Evolutionary conservation across 345 rosid species (phyloP), one percentile per base, ranked within the genome.

Genomic region (Cardiospermum halicacabum): DNA sequence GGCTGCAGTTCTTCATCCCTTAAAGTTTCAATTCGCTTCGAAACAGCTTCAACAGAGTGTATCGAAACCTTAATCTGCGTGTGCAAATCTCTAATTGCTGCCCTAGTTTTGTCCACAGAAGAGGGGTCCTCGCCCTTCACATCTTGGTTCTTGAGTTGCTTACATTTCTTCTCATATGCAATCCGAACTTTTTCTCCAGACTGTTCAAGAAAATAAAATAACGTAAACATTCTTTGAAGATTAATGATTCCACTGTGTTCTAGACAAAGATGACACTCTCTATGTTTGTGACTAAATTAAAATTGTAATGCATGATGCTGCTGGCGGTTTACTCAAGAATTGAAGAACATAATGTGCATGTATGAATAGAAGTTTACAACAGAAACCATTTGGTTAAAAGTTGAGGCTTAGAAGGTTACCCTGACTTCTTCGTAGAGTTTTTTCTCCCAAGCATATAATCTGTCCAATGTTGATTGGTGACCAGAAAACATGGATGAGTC

Each of bases 1-100:
- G 97, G 96, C 70, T 85, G 90, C 84, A 93, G 74, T 82, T 93
- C 98, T 69, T 93, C 97, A 53, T 93, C 98, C 62, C 98, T 76
- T 31, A 93, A 75, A 58, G 92, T 77, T 80, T 88, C 94, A 1
- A 93, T 93, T 79, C 96, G 79, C 73, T 83, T 81, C 0, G 98
- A 88, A 49, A 90, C 80, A 60, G 93, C 88, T 82, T 93, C 91
- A 30, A 89, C 83, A 1, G 98, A 83, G 78, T 93, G 96, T 66
- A 90, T 80, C 3, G 90, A 89, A 70, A 93, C 86, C 72, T 73
- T 84, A 65, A 88, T 81, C 72, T 82, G 98, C 54, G 97, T 90
- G 51, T 86, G 78, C 76, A 93, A 76, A 73, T 88, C 90, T 80
- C 90, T 76, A 62, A 93, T 75, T 54, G 82, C 70, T 54, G 69